phyloP scores from a whole-genome alignment of 306 rosid species.

The Oemleria cerasiformis region DNA sequence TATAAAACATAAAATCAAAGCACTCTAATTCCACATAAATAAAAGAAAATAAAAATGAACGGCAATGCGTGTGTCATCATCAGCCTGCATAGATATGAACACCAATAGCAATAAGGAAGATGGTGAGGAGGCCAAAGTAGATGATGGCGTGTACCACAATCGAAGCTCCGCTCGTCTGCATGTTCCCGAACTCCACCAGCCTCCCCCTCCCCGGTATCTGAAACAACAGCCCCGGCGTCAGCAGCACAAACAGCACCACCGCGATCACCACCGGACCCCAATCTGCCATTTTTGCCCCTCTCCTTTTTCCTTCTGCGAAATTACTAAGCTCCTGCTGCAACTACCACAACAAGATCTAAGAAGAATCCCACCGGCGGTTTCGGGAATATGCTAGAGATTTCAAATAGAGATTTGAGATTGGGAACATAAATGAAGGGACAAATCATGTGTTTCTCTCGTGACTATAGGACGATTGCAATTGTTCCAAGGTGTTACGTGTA shows the following conservation, averaged over 20 bases:
- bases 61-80: neutral
- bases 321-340: no score
- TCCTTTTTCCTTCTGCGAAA: neutral
- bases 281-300: slow-evolving; percentile 52
- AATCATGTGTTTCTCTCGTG: neutral
- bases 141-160: slow-evolving; percentile 73
- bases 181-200: slow-evolving; percentile 62
- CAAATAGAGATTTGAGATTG: neutral
- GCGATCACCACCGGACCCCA: slow-evolving; percentile 87
- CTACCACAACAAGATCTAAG: slow-evolving; percentile 7
- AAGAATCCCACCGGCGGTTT: neutral
- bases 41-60: neutral
- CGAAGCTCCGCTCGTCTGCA: slow-evolving; percentile 76
- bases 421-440: slow-evolving; percentile 1
- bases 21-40: neutral
- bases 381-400: neutral
- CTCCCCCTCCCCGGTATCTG: slow-evolving; percentile 59
- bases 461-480: neutral
- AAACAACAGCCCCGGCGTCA: slow-evolving; percentile 70
- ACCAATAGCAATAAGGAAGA: slow-evolving; percentile 64
- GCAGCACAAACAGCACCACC: slow-evolving; percentile 61
- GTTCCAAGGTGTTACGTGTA: slow-evolving; percentile 3
- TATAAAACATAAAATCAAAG: neutral
- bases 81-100: slow-evolving; percentile 70
- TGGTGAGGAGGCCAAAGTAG: slow-evolving; percentile 80